Evolutionary conservation across 2,329 filamentous ascomycete genomes (phyloP).

Genomic region (Ophiobolus disseminans): DNA sequence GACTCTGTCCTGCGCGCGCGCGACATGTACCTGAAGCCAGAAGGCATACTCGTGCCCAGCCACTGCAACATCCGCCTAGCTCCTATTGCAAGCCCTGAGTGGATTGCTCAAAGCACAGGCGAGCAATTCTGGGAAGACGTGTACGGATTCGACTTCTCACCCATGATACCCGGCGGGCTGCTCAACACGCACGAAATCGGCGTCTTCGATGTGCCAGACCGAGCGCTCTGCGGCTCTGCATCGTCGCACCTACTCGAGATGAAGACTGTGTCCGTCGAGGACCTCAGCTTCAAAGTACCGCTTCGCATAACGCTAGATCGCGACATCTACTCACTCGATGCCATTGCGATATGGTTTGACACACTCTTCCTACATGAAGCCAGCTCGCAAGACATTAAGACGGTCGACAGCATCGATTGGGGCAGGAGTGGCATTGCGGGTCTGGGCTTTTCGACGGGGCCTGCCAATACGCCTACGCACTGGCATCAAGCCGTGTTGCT

Average conservation of each 20-base stretch:
- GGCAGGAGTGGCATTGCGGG: constrained; percentile 61
- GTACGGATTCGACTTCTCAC: constrained; percentile 92
- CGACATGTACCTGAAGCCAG: constrained; percentile 81
- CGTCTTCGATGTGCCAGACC: constrained; percentile 40
- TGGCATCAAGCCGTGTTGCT: constrained; percentile 87
- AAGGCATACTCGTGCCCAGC: constrained; percentile 84
- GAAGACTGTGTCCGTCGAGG: constrained; percentile 72
- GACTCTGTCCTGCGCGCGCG: constrained; percentile 88
- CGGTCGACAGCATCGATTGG: constrained; percentile 69
- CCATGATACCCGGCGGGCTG: constrained; percentile 83
- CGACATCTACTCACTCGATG: constrained; percentile 76
- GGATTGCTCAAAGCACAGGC: constrained; percentile 75
- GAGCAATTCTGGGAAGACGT: constrained; percentile 82
- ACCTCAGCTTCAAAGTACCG: constrained; percentile 75
- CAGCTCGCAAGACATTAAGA: constrained; percentile 31
- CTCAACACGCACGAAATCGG: constrained; percentile 65
- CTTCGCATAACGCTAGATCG: constrained; percentile 69
- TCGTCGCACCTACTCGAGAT: constrained; percentile 80
- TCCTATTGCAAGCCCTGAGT: constrained; percentile 78
- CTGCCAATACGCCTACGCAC: constrained; percentile 77
- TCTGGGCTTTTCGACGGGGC: constrained; percentile 89
- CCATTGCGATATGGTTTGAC: constrained; percentile 92
- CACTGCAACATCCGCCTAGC: constrained; percentile 84
- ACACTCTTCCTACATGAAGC: constrained; percentile 79
- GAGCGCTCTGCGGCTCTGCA: constrained; percentile 56